Evolutionary conservation across 2,329 filamentous ascomycete genomes (phyloP), one percentile per base, ranked within the genome.

Genomic region (Phialemoniopsis sp.): DNA sequence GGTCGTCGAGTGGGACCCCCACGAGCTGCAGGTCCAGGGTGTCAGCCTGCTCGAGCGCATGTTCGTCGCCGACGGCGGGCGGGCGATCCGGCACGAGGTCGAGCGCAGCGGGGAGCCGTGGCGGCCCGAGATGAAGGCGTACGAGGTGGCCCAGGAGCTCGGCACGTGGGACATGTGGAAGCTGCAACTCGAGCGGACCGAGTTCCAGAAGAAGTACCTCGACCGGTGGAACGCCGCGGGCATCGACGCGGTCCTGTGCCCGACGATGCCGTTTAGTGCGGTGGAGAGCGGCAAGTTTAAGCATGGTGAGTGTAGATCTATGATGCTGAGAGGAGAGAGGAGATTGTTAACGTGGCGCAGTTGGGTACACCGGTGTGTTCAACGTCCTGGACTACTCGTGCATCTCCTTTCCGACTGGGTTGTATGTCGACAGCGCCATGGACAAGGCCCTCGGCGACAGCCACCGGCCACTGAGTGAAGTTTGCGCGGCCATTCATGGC

Each of bases 201-300:
- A 54, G 0, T 72, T 62, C 45, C 69, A 72, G 55, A 69, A 68
- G 45, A 52, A 55, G 9, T 70, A 72, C 37, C 54, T 72, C 0
- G 65, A 72, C 31, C 59, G 65, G 3, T 73, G 70, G 70, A 62
- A 62, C 28, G 54, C 52, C 34, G 63, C 64, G 0, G 67, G 64
- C 2, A 70, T 83, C 8, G 83, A 87, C 51, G 78, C 78, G 2
- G 68, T 87, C 8, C 55, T 87, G 2, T 78, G 75, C 37, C 81
- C 82, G 0, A 71, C 67, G 0, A 69, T 66, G 26, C 66, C 70
- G 1, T 73, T 66, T 36, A 62, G 60, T 31, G 60, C 59, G 0
- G 62, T 64, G 21, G 64, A 67, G 51, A 60, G 67, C 34, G 67
- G 66, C 5, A 55, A 56, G 2, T 68, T 71, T 31, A 63, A 57